Percentiles rank a stretch among this genome's conserved stretches.
These are phyloP conservation scores for Mycena belliarum DNA, from an alignment of 768 basidiomycete genomes.

Conservation along the genomic window DNA sequence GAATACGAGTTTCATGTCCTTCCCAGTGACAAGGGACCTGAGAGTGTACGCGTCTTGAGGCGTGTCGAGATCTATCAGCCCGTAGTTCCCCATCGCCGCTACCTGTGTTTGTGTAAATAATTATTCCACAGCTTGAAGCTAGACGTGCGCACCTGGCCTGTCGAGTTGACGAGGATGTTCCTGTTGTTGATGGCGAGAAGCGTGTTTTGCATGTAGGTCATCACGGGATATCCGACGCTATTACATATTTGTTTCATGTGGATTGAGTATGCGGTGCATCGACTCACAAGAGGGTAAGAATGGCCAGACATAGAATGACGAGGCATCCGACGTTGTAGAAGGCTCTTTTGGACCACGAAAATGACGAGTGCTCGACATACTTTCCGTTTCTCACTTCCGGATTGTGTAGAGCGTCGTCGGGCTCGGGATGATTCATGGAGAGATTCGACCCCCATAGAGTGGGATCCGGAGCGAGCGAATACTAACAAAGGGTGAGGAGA, in stretches of 20 bases:
- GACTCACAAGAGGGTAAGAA: conserved; percentile 62
- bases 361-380: conserved; percentile 58
- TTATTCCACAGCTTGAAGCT: conserved; percentile 31
- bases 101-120: neutral
- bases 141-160: conserved; percentile 56
- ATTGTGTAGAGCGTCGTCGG: conserved; percentile 71
- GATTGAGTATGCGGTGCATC: neutral
- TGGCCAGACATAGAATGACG: conserved; percentile 51
- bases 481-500: conserved; percentile 46
- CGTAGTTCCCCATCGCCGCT: conserved; percentile 15
- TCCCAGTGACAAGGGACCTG: conserved; percentile 48
- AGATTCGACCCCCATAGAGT: conserved; percentile 69
- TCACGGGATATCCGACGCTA: conserved; percentile 63
- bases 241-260: conserved; percentile 23
- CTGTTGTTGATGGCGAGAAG: conserved; percentile 56
- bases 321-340: conserved; percentile 73
- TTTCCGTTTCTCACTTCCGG: conserved; percentile 65
- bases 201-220: conserved; percentile 46
- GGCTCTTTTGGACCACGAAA: conserved; percentile 58
- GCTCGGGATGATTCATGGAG: conserved; percentile 54
- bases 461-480: conserved; percentile 73
- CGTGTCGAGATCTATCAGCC: conserved; percentile 70
- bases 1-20: conserved; percentile 72
- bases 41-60: conserved; percentile 57
- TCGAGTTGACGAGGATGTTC: conserved; percentile 72